These are phyloP conservation scores for Aureobasidium subglaciale DNA, from an alignment of 2,329 filamentous ascomycete genomes.

Conservation along the genomic window DNA sequence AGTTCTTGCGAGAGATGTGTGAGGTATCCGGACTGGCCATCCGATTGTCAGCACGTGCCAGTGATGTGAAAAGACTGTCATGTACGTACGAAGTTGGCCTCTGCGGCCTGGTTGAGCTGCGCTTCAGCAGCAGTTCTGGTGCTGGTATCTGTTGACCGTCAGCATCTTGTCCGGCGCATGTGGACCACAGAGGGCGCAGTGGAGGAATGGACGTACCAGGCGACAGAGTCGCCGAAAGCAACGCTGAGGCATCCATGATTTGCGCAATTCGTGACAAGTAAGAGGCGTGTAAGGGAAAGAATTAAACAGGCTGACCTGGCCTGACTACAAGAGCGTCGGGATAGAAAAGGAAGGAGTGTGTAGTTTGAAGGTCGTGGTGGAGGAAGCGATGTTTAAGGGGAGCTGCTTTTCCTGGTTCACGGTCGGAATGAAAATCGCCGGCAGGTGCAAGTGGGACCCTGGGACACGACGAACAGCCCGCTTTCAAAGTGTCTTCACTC, in stretches of 20 bases:
- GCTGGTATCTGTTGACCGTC: constrained; percentile 62
- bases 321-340: constrained; percentile 7
- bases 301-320: constrained; percentile 13
- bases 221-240: constrained; percentile 94
- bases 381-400: constrained; percentile 11
- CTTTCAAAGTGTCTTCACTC: constrained; percentile 10
- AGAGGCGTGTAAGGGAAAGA: neutral
- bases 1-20: constrained; percentile 88
- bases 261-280: constrained; percentile 5
- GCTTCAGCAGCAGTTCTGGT: constrained; percentile 88
- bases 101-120: constrained; percentile 85
- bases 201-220: constrained; percentile 60
- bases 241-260: constrained; percentile 94
- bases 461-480: constrained; percentile 8
- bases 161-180: neutral
- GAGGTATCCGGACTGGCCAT: constrained; percentile 74
- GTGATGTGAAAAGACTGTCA: constrained; percentile 27
- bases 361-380: constrained; percentile 5
- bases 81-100: constrained; percentile 83
- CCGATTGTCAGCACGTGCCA: constrained; percentile 24
- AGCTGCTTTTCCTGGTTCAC: constrained; percentile 3
- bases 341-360: constrained; percentile 5
- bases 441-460: constrained; percentile 13
- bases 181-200: neutral
- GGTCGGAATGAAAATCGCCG: constrained; percentile 14